phyloP scores from a whole-genome alignment of 2,329 filamentous ascomycete species.

The Fusarium protoensiforme region DNA sequence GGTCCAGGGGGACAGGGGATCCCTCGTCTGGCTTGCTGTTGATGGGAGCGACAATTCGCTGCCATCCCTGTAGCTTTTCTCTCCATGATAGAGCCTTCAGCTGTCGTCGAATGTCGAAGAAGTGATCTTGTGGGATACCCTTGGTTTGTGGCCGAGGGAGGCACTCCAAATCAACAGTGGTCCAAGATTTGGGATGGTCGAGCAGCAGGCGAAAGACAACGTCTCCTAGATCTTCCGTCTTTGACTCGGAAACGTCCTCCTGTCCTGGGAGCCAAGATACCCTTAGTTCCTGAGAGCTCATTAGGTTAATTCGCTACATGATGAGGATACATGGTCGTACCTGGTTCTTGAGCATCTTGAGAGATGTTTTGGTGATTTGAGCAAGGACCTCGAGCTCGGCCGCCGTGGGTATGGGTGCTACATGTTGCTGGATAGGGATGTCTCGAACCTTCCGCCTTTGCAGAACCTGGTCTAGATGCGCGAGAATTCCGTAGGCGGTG shows the following conservation, averaged over 20 bases:
- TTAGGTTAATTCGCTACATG: conserved; percentile 11
- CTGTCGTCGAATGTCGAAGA: conserved; percentile 45
- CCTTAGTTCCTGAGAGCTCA: conserved; percentile 39
- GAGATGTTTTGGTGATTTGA: conserved; percentile 47
- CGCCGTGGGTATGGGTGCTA: conserved; percentile 30
- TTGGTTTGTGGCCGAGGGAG: conserved; percentile 19
- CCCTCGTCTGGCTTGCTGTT: conserved; percentile 8
- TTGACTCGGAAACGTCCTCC: conserved; percentile 16
- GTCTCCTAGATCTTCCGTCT: conserved; percentile 55
- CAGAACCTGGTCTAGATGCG: conserved; percentile 48
- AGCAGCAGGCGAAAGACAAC: conserved; percentile 59
- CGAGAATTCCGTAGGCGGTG: conserved; percentile 47
- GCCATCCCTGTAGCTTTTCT: conserved; percentile 48
- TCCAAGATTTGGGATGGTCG: conserved; percentile 28
- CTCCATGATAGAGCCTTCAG: conserved; percentile 49
- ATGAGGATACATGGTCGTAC: conserved; percentile 28
- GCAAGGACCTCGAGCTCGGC: conserved; percentile 45
- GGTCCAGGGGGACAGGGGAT: not conserved
- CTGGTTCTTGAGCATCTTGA: conserved; percentile 32
- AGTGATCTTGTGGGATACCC: conserved; percentile 10
- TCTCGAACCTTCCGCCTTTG: conserved; percentile 39
- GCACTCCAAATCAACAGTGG: conserved; percentile 29
- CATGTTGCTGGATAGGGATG: conserved; percentile 36
- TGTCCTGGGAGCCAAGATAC: conserved; percentile 56
- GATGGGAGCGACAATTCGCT: conserved; percentile 41